Percentiles rank a stretch among this genome's conserved stretches.
phyloP scores from a whole-genome alignment of 805 yeast species.

The Torulaspora gathmanii region DNA sequence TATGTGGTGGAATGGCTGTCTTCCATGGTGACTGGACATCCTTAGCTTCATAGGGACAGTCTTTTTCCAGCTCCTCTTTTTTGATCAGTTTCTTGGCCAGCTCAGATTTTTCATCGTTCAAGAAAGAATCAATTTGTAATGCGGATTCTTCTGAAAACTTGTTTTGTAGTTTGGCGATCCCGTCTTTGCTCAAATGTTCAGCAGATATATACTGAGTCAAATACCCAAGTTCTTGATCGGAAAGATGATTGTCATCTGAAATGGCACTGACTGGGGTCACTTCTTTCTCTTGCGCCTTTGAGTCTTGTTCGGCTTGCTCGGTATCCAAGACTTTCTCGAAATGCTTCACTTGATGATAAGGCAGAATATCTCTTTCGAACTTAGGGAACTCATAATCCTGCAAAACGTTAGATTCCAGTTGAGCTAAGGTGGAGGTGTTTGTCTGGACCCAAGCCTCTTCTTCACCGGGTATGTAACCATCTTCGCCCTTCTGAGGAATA shows the following conservation, averaged over 20 bases:
- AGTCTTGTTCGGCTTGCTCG: conserved; percentile 16
- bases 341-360: conserved; percentile 38
- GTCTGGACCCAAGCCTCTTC: conserved; percentile 57
- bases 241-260: conserved; percentile 25
- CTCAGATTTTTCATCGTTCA: conserved; percentile 52
- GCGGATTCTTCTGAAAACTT: conserved; percentile 65
- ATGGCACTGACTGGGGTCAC: conserved; percentile 16
- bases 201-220: conserved; percentile 55
- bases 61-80: conserved; percentile 54
- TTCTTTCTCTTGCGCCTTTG: conserved; percentile 4
- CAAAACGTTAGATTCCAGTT: conserved; percentile 67
- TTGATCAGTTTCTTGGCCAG: conserved; percentile 47
- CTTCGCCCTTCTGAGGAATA: conserved; percentile 90
- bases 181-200: conserved; percentile 40
- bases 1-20: conserved; percentile 88
- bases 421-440: conserved; percentile 75
- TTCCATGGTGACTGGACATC: conserved; percentile 78
- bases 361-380: conserved; percentile 44
- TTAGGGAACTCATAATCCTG: conserved; percentile 82
- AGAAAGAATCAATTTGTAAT: conserved; percentile 58
- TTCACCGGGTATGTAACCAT: conserved; percentile 77
- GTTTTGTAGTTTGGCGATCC: conserved; percentile 43
- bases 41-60: conserved; percentile 51
- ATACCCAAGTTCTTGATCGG: conserved; percentile 44
- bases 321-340: conserved; percentile 25